A percentile compares a stretch with the other conserved stretches of the same genome.
Evolutionary conservation across 495 filamentous ascomycete genomes (phyloP).

Genomic region (Penicillium paradoxum): DNA sequence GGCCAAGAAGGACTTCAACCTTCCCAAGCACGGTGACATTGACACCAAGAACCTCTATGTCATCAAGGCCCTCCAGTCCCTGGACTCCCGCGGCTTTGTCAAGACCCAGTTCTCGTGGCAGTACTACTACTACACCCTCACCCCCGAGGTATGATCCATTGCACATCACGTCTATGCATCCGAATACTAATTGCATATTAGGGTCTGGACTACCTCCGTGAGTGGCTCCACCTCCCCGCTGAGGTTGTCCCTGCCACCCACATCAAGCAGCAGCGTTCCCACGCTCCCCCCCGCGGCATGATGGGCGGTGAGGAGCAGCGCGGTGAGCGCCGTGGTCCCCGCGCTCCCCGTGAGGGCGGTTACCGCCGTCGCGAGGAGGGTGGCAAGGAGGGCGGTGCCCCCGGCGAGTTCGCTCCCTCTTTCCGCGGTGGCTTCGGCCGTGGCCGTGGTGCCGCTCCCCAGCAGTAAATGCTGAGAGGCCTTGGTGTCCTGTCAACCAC

Average conservation of each 20-base stretch:
- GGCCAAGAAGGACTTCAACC: slow-evolving; percentile 97
- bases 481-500: slow-evolving; percentile 31
- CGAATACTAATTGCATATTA: slow-evolving; percentile 8
- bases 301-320: slow-evolving; percentile 86
- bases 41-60: slow-evolving; percentile 98
- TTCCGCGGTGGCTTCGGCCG: slow-evolving; percentile 96
- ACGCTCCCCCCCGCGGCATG: slow-evolving; percentile 97
- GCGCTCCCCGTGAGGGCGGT: slow-evolving; percentile 85
- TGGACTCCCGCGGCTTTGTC: slow-evolving; percentile 94
- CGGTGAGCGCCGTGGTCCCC: slow-evolving; percentile 61
- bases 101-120: slow-evolving; percentile 99
- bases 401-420: slow-evolving; percentile 89
- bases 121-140: slow-evolving; percentile 99
- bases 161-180: background rate
- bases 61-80: slow-evolving; percentile 96
- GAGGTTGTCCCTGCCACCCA: slow-evolving; percentile 99
- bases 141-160: slow-evolving; percentile 59
- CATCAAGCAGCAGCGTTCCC: slow-evolving; percentile 99
- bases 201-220: slow-evolving; percentile 99
- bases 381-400: slow-evolving; percentile 92
- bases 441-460: slow-evolving; percentile 75
- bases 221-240: slow-evolving; percentile 99
- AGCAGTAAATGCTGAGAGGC: slow-evolving; percentile 38
- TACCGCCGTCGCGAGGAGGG: slow-evolving; percentile 86
- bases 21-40: slow-evolving; percentile 86